These are phyloP conservation scores for Colletotrichum theobromicola DNA, from an alignment of 2,329 filamentous ascomycete species.

Conservation along the genomic window DNA sequence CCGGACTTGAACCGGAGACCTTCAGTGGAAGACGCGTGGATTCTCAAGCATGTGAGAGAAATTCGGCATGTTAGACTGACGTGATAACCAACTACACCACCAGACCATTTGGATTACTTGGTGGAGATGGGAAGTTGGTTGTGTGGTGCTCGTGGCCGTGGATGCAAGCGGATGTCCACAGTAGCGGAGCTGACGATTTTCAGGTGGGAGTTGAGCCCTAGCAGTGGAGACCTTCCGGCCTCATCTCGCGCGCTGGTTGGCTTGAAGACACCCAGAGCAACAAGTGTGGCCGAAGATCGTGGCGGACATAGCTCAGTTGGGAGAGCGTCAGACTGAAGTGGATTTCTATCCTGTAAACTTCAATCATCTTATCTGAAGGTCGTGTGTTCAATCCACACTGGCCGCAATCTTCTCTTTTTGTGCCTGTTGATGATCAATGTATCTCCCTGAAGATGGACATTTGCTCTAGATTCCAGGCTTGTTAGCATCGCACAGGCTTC, in stretches of 20 bases:
- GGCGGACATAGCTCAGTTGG: conserved; percentile 16
- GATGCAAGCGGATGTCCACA: not conserved
- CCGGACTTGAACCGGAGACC: conserved; percentile 14
- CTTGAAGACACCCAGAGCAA: not conserved
- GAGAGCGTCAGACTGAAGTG: conserved; percentile 17
- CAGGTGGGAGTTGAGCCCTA: not conserved
- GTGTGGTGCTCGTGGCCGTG: not conserved
- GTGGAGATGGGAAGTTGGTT: not conserved
- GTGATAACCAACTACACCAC: conserved; percentile 53
- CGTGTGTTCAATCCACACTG: conserved; percentile 18
- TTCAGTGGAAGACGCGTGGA: not conserved
- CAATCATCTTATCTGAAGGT: not conserved
- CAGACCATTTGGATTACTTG: conserved; percentile 21
- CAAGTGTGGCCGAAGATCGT: not conserved
- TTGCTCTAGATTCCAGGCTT: too few species aligned
- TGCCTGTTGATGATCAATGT: not conserved
- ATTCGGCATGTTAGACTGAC: conserved; percentile 44
- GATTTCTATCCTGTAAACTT: not conserved
- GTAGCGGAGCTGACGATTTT: not conserved
- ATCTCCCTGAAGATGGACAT: too few species aligned
- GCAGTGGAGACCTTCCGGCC: not conserved
- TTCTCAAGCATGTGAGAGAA: too few species aligned
- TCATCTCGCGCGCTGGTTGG: not conserved
- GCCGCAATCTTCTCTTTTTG: not conserved
- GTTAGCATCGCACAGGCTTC: not conserved